Evolutionary conservation across 179 eudicot species (phyloP).

Genomic region (Pouteria campechiana): DNA sequence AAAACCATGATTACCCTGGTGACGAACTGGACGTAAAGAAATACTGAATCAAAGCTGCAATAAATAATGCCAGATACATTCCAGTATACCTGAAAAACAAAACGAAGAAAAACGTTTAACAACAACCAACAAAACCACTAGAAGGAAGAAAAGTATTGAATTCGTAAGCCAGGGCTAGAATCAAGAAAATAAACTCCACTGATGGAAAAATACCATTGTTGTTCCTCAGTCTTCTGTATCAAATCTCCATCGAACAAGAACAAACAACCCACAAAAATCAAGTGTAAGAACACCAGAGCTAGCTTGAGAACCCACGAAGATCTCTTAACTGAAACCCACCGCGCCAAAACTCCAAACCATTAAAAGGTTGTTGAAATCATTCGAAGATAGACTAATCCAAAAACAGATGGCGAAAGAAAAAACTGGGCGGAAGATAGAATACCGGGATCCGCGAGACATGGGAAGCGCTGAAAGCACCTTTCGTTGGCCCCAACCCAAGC

Average conservation of each 20-base stretch:
- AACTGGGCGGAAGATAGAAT: background rate
- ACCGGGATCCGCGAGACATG: conserved; percentile 95
- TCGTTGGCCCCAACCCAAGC: conserved; percentile 33
- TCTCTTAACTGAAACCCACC: conserved; percentile 48
- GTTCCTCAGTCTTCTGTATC: conserved; percentile 21
- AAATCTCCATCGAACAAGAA: conserved; percentile 45
- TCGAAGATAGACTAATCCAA: background rate
- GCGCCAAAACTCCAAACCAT: background rate
- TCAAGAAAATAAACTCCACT: no score
- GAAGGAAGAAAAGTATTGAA: background rate
- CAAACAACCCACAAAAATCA: conserved; percentile 38
- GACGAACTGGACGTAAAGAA: conserved; percentile 77
- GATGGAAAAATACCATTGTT: conserved; percentile 50
- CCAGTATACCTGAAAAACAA: conserved; percentile 47
- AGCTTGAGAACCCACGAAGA: conserved; percentile 48
- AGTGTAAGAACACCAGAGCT: conserved; percentile 61
- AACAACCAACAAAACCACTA: background rate
- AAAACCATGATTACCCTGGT: conserved; percentile 51
- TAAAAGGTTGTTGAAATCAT: background rate
- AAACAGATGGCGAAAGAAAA: background rate
- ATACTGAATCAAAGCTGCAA: conserved; percentile 74
- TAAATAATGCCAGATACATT: conserved; percentile 50
- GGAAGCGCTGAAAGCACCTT: conserved; percentile 41
- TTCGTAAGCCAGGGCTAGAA: background rate
- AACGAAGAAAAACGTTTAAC: background rate